phyloP scores from a whole-genome alignment of 305 asterid genomes.

The Rubia tinctorum region DNA sequence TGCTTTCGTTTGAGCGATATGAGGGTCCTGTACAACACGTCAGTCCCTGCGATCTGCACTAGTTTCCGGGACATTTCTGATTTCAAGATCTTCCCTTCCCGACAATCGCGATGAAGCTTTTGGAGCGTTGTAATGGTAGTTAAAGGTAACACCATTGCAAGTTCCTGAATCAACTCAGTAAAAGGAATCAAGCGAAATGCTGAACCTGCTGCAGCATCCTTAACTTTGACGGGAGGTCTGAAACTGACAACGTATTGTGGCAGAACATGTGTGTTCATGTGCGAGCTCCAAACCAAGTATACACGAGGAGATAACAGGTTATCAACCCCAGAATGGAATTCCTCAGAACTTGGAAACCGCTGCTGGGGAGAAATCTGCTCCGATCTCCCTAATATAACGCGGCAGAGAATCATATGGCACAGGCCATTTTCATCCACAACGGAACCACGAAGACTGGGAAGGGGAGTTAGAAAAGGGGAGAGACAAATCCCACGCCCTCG shows the following conservation, averaged over 20 bases:
- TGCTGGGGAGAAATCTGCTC: constrained; percentile 46
- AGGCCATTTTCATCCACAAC: constrained; percentile 32
- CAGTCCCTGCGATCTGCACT: constrained; percentile 63
- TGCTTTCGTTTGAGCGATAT: constrained; percentile 50
- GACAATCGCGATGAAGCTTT: constrained; percentile 41
- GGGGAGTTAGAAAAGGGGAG: constrained; percentile 43
- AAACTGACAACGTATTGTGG: constrained; percentile 37
- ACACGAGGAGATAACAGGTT: constrained; percentile 25
- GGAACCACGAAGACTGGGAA: constrained; percentile 28
- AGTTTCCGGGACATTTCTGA: background rate
- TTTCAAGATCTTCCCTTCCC: constrained; percentile 26
- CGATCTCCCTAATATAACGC: constrained; percentile 62
- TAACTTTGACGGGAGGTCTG: constrained; percentile 10
- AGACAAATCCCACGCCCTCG: constrained; percentile 46
- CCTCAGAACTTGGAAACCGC: constrained; percentile 47
- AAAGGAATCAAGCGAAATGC: constrained; percentile 75
- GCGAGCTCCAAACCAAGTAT: constrained; percentile 34
- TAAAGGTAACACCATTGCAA: constrained; percentile 46
- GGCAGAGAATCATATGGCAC: constrained; percentile 55
- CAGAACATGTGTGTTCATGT: constrained; percentile 32
- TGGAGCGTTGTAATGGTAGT: constrained; percentile 42
- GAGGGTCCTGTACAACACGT: constrained; percentile 40
- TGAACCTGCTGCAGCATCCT: constrained; percentile 5
- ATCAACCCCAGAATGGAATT: constrained; percentile 57
- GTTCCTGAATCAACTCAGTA: constrained; percentile 36